Conservation (phyloP, 345 rosid species). For the Citrus hindsii region DNA sequence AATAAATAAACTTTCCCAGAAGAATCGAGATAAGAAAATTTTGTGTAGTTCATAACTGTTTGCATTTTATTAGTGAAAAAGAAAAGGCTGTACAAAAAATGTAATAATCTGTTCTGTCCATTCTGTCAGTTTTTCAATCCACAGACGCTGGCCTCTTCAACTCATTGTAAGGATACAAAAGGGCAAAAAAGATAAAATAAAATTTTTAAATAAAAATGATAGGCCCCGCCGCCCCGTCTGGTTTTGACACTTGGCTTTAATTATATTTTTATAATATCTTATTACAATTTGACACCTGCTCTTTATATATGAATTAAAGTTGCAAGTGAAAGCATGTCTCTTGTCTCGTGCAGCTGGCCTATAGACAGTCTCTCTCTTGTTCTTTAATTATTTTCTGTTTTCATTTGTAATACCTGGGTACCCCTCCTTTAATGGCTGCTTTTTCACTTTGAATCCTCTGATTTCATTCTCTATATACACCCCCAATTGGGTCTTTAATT, state of each 20-base stretch:
- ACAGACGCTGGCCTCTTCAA: conserved; percentile 14
- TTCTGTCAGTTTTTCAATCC: neutral
- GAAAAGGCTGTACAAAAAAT: neutral
- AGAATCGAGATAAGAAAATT: neutral
- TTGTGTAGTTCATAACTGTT: neutral
- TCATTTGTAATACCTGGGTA: neutral
- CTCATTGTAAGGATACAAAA: conserved; percentile 2
- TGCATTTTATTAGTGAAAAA: neutral
- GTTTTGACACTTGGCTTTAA: conserved; percentile 8
- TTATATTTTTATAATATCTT: neutral
- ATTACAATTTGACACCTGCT: neutral
- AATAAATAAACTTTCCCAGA: neutral
- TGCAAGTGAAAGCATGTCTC: neutral
- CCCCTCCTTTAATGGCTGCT: neutral
- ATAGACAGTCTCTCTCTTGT: neutral
- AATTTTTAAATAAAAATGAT: neutral
- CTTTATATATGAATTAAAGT: neutral
- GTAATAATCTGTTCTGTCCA: neutral
- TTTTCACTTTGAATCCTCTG: neutral
- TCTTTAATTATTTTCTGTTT: neutral
- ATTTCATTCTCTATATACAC: neutral
- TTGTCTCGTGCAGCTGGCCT: no score
- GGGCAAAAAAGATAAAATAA: neutral
- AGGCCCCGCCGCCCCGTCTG: neutral
- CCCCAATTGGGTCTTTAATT: neutral